Conservation (phyloP, 176 grass and related monocot genomes). For the Rhynchospora breviuscula region DNA sequence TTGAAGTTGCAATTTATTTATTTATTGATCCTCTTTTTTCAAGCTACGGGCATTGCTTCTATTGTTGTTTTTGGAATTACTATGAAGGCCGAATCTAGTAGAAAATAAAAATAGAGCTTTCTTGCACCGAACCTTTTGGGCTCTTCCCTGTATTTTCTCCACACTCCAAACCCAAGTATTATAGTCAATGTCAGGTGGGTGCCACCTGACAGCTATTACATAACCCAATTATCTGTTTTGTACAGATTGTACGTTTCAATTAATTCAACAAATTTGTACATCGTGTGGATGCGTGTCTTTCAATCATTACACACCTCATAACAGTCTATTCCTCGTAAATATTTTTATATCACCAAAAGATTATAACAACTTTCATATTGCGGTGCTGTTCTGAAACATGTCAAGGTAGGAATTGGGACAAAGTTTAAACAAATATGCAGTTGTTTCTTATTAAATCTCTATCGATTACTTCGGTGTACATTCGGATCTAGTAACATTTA, state of each 20-base stretch:
- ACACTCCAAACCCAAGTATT: background rate
- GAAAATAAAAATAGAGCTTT: background rate
- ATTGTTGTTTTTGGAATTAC: background rate
- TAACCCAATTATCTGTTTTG: no score
- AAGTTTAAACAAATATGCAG: background rate
- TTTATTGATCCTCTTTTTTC: no score
- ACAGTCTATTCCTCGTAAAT: slow-evolving; percentile 1
- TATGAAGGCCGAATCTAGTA: background rate
- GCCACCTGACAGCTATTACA: background rate
- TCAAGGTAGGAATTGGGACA: background rate
- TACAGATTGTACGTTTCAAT: background rate
- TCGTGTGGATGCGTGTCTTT: slow-evolving; percentile 10
- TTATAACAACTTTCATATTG: background rate
- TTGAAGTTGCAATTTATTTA: no score
- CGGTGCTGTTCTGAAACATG: background rate
- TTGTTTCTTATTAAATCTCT: background rate
- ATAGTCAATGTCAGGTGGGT: background rate
- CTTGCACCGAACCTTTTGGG: background rate
- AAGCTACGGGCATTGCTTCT: background rate
- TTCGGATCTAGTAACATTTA: no score
- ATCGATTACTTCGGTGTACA: no score
- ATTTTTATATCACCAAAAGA: background rate
- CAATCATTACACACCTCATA: slow-evolving; percentile 8
- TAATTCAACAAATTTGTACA: background rate
- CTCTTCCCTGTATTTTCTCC: background rate